phyloP scores from a whole-genome alignment of 257 asterid species.

The Fraxinus quadrangulata region DNA sequence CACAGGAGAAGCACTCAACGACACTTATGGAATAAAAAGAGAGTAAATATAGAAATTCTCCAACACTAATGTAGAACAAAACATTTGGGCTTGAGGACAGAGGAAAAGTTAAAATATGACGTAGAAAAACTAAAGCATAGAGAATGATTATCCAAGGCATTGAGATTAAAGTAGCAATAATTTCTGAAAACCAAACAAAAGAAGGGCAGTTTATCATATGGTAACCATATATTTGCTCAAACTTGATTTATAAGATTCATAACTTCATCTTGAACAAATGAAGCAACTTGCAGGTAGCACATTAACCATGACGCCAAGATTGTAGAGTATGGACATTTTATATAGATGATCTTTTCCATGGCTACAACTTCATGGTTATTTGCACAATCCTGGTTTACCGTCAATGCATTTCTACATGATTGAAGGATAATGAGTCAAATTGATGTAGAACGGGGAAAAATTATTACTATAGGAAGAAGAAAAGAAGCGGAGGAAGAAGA shows the following conservation, averaged over 20 bases:
- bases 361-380: background rate
- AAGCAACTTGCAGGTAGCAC: background rate
- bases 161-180: background rate
- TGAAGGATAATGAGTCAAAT: background rate
- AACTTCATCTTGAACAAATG: background rate
- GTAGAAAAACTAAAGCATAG: background rate
- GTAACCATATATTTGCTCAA: background rate
- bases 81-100: background rate
- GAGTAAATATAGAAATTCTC: background rate
- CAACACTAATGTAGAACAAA: background rate
- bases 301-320: background rate
- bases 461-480: too few relatives aligned
- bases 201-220: background rate
- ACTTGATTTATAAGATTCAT: background rate
- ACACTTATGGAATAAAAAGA: background rate
- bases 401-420: background rate
- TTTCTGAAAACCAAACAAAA: background rate
- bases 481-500: too few relatives aligned
- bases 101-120: background rate
- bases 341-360: background rate
- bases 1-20: background rate
- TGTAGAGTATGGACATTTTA: background rate
- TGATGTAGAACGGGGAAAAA: too few relatives aligned
- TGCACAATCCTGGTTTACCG: background rate
- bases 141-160: background rate